Conservation (phyloP, 2,329 filamentous ascomycete genomes). For the Ophiocordyceps camponoti-saundersi region DNA sequence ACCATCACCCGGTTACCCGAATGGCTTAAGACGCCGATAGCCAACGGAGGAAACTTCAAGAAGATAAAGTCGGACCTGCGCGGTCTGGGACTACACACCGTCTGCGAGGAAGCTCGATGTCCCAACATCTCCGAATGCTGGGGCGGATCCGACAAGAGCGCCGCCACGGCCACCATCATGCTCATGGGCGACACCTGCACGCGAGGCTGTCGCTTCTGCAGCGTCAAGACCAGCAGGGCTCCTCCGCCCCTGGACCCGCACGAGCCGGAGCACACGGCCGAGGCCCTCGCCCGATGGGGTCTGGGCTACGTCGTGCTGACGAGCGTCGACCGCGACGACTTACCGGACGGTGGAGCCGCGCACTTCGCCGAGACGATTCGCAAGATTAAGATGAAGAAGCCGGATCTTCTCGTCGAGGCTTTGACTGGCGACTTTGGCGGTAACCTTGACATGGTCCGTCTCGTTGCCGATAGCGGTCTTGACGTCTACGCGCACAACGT, state of each 20-base stretch:
- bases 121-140: constrained; percentile 98
- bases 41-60: constrained; percentile 70
- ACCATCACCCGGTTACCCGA: constrained; percentile 63
- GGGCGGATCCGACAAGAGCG: constrained; percentile 76
- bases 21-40: constrained; percentile 95
- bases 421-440: constrained; percentile 79
- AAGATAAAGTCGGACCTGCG: constrained; percentile 88
- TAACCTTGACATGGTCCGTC: constrained; percentile 67
- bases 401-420: constrained; percentile 64
- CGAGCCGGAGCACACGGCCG: constrained; percentile 91
- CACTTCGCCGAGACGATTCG: constrained; percentile 92
- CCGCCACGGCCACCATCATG: constrained; percentile 97
- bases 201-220: constrained; percentile 89
- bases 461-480: constrained; percentile 74
- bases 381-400: constrained; percentile 76
- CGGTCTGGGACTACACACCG: constrained; percentile 79
- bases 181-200: constrained; percentile 98
- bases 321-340: constrained; percentile 81
- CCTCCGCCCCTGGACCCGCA: constrained; percentile 77
- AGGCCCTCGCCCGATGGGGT: constrained; percentile 84
- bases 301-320: constrained; percentile 93
- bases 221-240: constrained; percentile 71
- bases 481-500: constrained; percentile 97
- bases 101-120: constrained; percentile 93
- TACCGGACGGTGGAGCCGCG: constrained; percentile 69